Evolutionary conservation across 176 grass and related monocot genomes (phyloP).

Genomic region (Musa beccarii): DNA sequence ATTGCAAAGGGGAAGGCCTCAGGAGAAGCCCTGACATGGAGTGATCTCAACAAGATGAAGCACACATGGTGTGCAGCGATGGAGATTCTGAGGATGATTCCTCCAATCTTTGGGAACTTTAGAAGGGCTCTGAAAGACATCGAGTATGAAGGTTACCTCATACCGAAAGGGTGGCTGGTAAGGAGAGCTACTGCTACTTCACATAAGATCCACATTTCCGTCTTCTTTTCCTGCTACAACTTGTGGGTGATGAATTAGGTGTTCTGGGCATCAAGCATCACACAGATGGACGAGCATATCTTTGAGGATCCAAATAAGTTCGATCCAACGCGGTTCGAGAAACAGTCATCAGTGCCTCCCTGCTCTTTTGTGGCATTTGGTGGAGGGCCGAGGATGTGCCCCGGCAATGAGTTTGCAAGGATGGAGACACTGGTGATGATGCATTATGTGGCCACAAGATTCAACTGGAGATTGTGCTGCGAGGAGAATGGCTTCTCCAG

Average conservation of each 20-base stretch:
- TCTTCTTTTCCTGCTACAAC: no score
- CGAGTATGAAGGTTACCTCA: slow-evolving; percentile 34
- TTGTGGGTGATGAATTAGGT: slow-evolving; percentile 12
- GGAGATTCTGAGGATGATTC: slow-evolving; percentile 32
- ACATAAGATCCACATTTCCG: no score
- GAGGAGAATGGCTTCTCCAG: no score
- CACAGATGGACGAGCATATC: slow-evolving; percentile 32
- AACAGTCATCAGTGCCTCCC: slow-evolving; percentile 6
- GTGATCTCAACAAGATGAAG: slow-evolving; percentile 37
- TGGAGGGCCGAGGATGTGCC: slow-evolving; percentile 30
- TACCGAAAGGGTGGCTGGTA: slow-evolving; percentile 49
- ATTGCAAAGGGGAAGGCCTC: slow-evolving; percentile 21
- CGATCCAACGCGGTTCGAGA: slow-evolving; percentile 27
- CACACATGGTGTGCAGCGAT: slow-evolving; percentile 38
- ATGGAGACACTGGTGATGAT: slow-evolving; percentile 43
- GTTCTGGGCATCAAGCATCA: slow-evolving; percentile 31
- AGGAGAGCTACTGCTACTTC: not conserved
- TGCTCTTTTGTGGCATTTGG: slow-evolving; percentile 44
- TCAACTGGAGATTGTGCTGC: slow-evolving; percentile 33
- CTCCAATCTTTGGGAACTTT: slow-evolving; percentile 40
- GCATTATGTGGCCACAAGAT: slow-evolving; percentile 26
- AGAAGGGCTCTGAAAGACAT: slow-evolving; percentile 21
- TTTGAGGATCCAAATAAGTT: slow-evolving; percentile 35
- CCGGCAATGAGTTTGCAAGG: slow-evolving; percentile 29
- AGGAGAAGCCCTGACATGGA: slow-evolving; percentile 31